Evolutionary conservation across 164 flowering plant genomes (phyloP), one percentile per base, ranked within the genome.

Genomic region (Aristolochia fimbriata): DNA sequence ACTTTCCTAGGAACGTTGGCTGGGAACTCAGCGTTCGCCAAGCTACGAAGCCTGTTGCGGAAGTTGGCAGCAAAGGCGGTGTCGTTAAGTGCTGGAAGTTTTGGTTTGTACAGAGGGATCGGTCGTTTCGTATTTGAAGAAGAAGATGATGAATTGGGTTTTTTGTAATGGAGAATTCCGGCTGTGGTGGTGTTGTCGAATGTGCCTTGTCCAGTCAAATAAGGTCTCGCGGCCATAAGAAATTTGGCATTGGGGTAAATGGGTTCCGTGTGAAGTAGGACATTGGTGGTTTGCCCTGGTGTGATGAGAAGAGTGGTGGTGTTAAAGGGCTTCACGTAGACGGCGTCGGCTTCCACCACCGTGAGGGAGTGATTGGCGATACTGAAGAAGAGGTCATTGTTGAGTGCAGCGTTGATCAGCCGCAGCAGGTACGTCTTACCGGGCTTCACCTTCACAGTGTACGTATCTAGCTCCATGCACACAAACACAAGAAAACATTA

Each of bases 351-450:
- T 49, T 75, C 85, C 1, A 83, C 83, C 2, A 81, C 78, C 15
- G 79, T 81, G 45, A 83, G 61, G 20, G 70, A 59, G 62, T 83
- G 88, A 69, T 73, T 68, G 55, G 85, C 83, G 0, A 83, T 75
- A 71, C 78, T 71, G 74, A 83, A 83, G 76, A 79, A 83, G 57
- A 83, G 83, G 62, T 82, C 81, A 54, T 78, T 77, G 51, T 82
- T 82, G 74, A 80, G 81, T 71, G 86, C 86, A 62, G 83, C 87
- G 50, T 80, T 82, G 81, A 82, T 80, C 41, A 82, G 7, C 1
- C 82, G 79, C 17, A 82, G 81, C 24, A 81, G 76, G 45, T 77
- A 76, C 0, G 80, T 79, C 66, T 78, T 82, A 20, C 87, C 83
- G 4, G 81, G 81, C 60, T 72, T 67, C 31, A 83, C 87, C 54